phyloP scores from a whole-genome alignment of 805 yeast genomes.

The Wickerhamiella galacta region DNA sequence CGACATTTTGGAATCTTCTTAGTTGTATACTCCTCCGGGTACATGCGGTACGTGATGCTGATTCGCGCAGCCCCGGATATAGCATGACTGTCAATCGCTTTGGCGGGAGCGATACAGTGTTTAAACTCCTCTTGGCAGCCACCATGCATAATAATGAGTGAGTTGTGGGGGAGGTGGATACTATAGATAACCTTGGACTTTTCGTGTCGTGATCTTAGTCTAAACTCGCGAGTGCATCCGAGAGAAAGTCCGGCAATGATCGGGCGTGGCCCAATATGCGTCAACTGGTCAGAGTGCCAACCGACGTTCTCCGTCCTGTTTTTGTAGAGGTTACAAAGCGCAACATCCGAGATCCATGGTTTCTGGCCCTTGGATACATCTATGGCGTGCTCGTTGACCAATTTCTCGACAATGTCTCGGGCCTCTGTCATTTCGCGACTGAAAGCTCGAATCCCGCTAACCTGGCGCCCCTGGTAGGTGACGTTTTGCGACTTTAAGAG shows the following conservation, averaged over 20 bases:
- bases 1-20: slow-evolving; percentile 29
- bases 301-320: slow-evolving; percentile 37
- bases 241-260: slow-evolving; percentile 49
- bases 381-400: slow-evolving; percentile 27
- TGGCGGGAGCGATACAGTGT: slow-evolving; percentile 40
- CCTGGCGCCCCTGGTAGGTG: slow-evolving; percentile 27
- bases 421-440: slow-evolving; percentile 28
- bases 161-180: slow-evolving; percentile 53
- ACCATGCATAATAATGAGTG: slow-evolving; percentile 55
- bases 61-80: slow-evolving; percentile 36
- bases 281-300: slow-evolving; percentile 63
- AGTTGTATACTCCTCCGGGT: slow-evolving; percentile 24
- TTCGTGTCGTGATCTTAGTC: slow-evolving; percentile 27
- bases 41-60: slow-evolving; percentile 50
- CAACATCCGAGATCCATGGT: slow-evolving; percentile 36
- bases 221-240: slow-evolving; percentile 54
- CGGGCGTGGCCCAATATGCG: slow-evolving; percentile 57
- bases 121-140: slow-evolving; percentile 65
- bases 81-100: slow-evolving; percentile 29
- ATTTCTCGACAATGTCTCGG: slow-evolving; percentile 25
- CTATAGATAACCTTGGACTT: slow-evolving; percentile 26
- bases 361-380: slow-evolving; percentile 16
- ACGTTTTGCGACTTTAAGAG: slow-evolving; percentile 8
- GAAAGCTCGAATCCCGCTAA: slow-evolving; percentile 22
- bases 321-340: slow-evolving; percentile 41